phyloP scores from a whole-genome alignment of 768 basidiomycete genomes.

The Dacryopinax primogenitus region DNA sequence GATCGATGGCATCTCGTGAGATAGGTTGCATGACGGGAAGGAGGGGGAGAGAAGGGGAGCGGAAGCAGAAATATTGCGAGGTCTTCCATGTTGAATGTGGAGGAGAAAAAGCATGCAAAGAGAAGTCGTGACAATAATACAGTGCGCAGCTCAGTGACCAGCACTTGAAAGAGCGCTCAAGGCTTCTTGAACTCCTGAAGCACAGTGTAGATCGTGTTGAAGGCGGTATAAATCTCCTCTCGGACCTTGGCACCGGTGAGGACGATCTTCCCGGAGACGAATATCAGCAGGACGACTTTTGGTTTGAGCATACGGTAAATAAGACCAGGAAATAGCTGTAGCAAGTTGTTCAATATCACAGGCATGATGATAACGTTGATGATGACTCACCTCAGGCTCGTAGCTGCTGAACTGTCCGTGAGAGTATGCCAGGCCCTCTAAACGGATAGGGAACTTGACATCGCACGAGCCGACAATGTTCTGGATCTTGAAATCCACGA shows the following conservation, averaged over 20 bases:
- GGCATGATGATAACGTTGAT: not conserved
- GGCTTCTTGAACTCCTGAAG: slow-evolving; percentile 90
- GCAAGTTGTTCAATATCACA: slow-evolving; percentile 17
- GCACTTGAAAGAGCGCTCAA: slow-evolving; percentile 11
- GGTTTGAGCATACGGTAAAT: slow-evolving; percentile 99
- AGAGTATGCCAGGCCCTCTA: slow-evolving; percentile 93
- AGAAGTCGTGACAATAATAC: not conserved
- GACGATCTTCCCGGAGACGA: slow-evolving; percentile 98
- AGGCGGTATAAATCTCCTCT: slow-evolving; percentile 98
- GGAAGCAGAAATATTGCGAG: not conserved
- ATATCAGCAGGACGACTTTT: slow-evolving; percentile 95
- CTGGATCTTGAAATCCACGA: slow-evolving; percentile 99
- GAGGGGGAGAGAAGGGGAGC: slow-evolving; percentile 11
- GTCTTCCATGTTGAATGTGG: not conserved
- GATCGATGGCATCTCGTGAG: not conserved
- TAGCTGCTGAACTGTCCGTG: slow-evolving; percentile 98
- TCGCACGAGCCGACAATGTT: slow-evolving; percentile 98
- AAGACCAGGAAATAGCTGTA: slow-evolving; percentile 89
- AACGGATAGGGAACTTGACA: slow-evolving; percentile 95
- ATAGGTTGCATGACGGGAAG: not conserved
- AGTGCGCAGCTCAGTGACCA: not conserved
- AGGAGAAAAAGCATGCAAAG: not conserved
- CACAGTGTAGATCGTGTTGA: slow-evolving; percentile 99
- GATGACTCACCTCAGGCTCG: slow-evolving; percentile 74
- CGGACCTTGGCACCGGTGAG: slow-evolving; percentile 49